A percentile compares a stretch with the other conserved stretches of the same genome.
These are phyloP conservation scores for Anthostomella pinea DNA, from an alignment of 2,329 filamentous ascomycete species.

Conservation along the genomic window DNA sequence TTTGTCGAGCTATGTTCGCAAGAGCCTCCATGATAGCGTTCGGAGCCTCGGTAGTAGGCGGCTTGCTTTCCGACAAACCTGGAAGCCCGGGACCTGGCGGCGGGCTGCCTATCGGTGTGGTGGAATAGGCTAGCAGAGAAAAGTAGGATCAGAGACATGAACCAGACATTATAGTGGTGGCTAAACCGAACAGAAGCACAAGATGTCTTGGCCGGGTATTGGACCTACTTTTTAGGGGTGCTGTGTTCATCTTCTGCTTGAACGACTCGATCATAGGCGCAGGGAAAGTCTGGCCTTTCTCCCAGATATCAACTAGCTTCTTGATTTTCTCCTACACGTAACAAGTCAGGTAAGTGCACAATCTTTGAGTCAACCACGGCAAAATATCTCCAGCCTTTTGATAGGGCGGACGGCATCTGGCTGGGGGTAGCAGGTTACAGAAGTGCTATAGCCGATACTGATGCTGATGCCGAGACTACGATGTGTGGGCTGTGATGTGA, in stretches of 20 bases:
- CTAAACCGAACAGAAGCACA: constrained; percentile 3
- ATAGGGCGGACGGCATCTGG: constrained; percentile 15
- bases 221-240: constrained; percentile 62
- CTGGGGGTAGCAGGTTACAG: constrained; percentile 19
- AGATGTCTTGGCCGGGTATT: constrained; percentile 4
- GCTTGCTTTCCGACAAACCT: constrained; percentile 30
- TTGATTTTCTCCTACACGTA: constrained; percentile 84
- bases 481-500: constrained; percentile 21
- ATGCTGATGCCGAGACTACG: constrained; percentile 30
- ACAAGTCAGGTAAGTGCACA: constrained; percentile 42
- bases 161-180: constrained; percentile 8
- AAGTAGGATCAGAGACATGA: constrained; percentile 38
- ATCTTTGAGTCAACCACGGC: constrained; percentile 24
- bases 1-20: constrained; percentile 77
- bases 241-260: constrained; percentile 72
- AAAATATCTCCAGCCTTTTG: constrained; percentile 2
- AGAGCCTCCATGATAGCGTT: constrained; percentile 73
- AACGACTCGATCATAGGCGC: constrained; percentile 73
- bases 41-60: constrained; percentile 41
- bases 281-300: constrained; percentile 91
- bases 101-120: constrained; percentile 66
- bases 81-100: constrained; percentile 43
- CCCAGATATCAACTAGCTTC: constrained; percentile 97
- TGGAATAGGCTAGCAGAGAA: constrained; percentile 58
- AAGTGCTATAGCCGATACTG: constrained; percentile 16